Evolutionary conservation across 495 filamentous ascomycete species (phyloP), one percentile per base, ranked within the genome.

Genomic region (Physcia stellaris): DNA sequence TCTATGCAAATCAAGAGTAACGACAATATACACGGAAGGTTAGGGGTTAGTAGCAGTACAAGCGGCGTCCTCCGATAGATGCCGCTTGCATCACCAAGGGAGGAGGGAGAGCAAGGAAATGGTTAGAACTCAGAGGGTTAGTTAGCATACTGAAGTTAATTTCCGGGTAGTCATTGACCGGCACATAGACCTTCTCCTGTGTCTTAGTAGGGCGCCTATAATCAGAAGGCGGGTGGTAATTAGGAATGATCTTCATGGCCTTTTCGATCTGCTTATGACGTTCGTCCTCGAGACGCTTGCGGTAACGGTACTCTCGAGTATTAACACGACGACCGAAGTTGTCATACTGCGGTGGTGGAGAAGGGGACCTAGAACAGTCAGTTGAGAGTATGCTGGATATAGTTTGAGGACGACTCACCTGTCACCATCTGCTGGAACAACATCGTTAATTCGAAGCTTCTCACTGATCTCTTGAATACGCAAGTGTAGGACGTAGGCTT

Each of bases 131-230:
- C 80, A 83, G 80, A 86, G 83, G 86, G 86, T 93, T 93, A 92
- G 86, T 79, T 82, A 87, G 88, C 87, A 83, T 94, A 98, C 90
- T 96, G 84, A 96, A 99, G 83, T 99, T 99, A 83, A 99, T 95
- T 65, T 96, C 92, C 71, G 92, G 92, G 67, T 99, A 99, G 64
- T 99, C 92, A 78, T 96, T 96, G 67, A 98, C 90, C 54, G 90
- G 90, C 56, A 98, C 90, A 60, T 98, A 98, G 77, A 98, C 88
- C 74, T 96, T 98, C 76, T 98, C 90, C 63, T 95, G 86, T 53
- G 90, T 95, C 82, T 96, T 98, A 53, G 86, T 93, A 26, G 90
- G 90, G 39, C 90, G 84, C 57, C 90, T 83, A 59, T 96, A 96
- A 60, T 98, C 90, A 66, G 85, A 79, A 28, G 90, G 90, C 51